phyloP scores from a whole-genome alignment of 257 asterid species.

The Eucommia ulmoides region DNA sequence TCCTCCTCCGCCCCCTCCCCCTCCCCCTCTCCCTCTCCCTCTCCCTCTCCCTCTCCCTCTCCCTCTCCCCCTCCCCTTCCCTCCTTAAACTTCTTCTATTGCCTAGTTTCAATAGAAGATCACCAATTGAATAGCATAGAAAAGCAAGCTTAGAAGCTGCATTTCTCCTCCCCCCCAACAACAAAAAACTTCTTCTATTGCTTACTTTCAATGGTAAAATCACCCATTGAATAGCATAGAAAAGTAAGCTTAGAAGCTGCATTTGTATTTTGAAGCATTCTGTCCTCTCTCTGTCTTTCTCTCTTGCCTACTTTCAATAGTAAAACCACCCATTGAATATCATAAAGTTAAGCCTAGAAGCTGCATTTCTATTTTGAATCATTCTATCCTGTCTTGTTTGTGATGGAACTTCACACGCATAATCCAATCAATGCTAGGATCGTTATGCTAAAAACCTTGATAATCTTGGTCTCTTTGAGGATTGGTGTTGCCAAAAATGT shows the following conservation, averaged over 20 bases:
- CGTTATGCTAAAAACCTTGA: constrained; percentile 9
- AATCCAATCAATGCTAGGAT: not conserved
- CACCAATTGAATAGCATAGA: not conserved
- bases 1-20: no score
- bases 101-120: not conserved
- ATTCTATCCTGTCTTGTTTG: not conserved
- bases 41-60: no score
- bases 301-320: not conserved
- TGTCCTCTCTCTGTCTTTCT: not conserved
- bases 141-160: no score
- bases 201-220: not conserved
- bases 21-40: no score
- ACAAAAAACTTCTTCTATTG: no score
- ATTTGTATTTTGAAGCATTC: not conserved
- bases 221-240: not conserved
- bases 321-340: not conserved
- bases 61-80: no score
- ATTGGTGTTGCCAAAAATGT: constrained; percentile 11
- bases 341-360: constrained; percentile 1
- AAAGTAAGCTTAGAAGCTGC: not conserved
- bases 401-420: constrained; percentile 16
- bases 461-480: constrained; percentile 8
- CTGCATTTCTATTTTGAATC: not conserved
- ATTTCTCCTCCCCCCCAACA: no score
- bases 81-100: no score